Evolutionary conservation across 192 early-diverging fungal genomes (phyloP).

Genomic region (Coemansia sp.): DNA sequence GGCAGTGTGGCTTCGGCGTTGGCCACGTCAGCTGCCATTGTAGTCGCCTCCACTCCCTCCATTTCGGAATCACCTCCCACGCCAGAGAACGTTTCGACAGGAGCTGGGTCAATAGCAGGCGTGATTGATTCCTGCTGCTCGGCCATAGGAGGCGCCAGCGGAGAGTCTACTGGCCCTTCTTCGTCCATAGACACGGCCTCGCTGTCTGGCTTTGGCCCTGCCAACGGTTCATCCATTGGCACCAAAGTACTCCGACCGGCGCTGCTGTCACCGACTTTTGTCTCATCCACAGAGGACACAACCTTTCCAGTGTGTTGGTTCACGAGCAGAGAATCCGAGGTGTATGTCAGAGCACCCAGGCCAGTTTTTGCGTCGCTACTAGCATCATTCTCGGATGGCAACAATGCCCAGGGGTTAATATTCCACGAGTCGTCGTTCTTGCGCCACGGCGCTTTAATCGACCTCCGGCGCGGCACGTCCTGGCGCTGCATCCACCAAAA

Average conservation of each 20-base stretch:
- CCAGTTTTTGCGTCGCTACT: not conserved
- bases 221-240: not conserved
- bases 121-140: not conserved
- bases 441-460: constrained; percentile 48
- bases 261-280: not conserved
- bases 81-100: not conserved
- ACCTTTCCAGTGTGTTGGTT: constrained; percentile 22
- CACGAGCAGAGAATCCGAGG: constrained; percentile 29
- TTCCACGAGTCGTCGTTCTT: constrained; percentile 55
- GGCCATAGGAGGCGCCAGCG: not conserved
- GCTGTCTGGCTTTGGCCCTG: not conserved
- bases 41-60: constrained; percentile 2
- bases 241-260: not conserved
- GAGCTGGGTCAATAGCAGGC: not conserved
- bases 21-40: not conserved
- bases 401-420: constrained; percentile 25
- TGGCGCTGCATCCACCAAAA: constrained; percentile 52
- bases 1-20: not conserved
- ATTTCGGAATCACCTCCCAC: not conserved
- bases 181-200: not conserved
- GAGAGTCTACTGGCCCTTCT: not conserved
- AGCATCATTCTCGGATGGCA: not conserved
- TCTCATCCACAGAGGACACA: not conserved
- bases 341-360: constrained; percentile 33
- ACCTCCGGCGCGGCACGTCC: constrained; percentile 46